Evolutionary conservation across 202 grass and related monocot species (phyloP).

Genomic region (Dendrocalamus latiflorus): DNA sequence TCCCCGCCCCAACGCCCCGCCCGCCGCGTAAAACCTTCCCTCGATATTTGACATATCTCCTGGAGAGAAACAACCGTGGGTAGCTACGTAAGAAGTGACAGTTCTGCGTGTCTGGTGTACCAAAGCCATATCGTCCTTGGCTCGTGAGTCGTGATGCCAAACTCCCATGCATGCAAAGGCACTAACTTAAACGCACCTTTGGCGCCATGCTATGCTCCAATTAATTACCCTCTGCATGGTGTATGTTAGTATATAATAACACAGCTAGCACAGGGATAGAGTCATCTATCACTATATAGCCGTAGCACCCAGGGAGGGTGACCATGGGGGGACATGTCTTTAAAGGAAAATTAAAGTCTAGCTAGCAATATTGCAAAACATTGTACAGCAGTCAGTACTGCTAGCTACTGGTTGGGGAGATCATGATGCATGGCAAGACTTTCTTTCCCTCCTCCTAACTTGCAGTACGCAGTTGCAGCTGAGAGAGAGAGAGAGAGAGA

Average conservation of each 20-base stretch:
- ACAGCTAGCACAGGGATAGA: neutral
- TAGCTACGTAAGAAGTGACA: neutral
- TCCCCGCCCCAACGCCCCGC: too few species aligned
- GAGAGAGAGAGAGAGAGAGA: neutral
- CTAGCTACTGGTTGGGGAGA: constrained; percentile 12
- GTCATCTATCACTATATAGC: neutral
- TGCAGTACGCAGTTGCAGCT: too few species aligned
- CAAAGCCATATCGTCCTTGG: neutral
- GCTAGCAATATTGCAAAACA: constrained; percentile 17
- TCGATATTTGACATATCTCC: neutral
- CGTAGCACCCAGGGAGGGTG: neutral
- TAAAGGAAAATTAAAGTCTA: constrained; percentile 35
- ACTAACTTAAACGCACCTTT: neutral
- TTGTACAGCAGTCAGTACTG: constrained; percentile 12
- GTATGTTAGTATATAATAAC: too few species aligned
- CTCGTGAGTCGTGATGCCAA: constrained; percentile 29
- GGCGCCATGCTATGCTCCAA: neutral
- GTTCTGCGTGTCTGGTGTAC: neutral
- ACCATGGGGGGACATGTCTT: constrained; percentile 12
- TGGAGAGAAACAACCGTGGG: neutral
- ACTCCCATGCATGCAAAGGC: constrained; percentile 24
- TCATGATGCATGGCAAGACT: too few species aligned
- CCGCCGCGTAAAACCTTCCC: too few species aligned
- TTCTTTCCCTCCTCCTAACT: too few species aligned
- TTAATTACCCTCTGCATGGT: neutral